Evolutionary conservation across 163 green algal species (phyloP).

Genomic region (Scenedesmus sp.): DNA sequence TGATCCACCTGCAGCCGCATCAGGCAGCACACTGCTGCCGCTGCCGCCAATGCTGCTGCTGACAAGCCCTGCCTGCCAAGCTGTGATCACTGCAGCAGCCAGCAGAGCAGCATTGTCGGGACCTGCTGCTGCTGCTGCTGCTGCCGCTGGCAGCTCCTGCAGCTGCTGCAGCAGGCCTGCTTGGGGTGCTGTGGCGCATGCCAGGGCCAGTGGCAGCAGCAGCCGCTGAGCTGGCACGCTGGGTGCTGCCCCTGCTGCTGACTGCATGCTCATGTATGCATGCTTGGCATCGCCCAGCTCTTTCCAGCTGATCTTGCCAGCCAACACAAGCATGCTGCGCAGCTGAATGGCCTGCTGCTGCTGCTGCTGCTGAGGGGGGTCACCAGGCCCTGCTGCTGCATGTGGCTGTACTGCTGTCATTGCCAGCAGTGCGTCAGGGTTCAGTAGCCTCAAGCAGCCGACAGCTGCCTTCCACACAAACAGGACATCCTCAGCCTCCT

Average conservation of each 20-base stretch:
- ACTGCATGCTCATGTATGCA: not conserved
- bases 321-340: slow-evolving; percentile 43
- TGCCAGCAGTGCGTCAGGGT: not conserved
- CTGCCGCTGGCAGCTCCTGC: slow-evolving; percentile 41
- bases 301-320: slow-evolving; percentile 40
- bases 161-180: slow-evolving; percentile 50
- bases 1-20: not conserved
- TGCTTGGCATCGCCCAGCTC: not conserved
- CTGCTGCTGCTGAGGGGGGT: slow-evolving; percentile 14
- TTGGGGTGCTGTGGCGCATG: slow-evolving; percentile 16
- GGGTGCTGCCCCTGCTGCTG: not conserved
- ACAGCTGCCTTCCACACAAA: slow-evolving; percentile 18
- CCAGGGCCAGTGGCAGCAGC: slow-evolving; percentile 40
- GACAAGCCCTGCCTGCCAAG: not conserved
- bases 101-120: slow-evolving; percentile 30
- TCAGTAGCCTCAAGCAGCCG: slow-evolving; percentile 27
- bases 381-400: not conserved
- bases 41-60: not conserved
- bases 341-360: slow-evolving; percentile 12
- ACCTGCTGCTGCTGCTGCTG: slow-evolving; percentile 33
- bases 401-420: not conserved
- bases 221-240: not conserved
- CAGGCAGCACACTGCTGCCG: not conserved
- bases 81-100: not conserved
- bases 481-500: not conserved